Conservation (phyloP, 192 early-diverging fungal genomes). For the Rhizoclosmatium sp. region DNA sequence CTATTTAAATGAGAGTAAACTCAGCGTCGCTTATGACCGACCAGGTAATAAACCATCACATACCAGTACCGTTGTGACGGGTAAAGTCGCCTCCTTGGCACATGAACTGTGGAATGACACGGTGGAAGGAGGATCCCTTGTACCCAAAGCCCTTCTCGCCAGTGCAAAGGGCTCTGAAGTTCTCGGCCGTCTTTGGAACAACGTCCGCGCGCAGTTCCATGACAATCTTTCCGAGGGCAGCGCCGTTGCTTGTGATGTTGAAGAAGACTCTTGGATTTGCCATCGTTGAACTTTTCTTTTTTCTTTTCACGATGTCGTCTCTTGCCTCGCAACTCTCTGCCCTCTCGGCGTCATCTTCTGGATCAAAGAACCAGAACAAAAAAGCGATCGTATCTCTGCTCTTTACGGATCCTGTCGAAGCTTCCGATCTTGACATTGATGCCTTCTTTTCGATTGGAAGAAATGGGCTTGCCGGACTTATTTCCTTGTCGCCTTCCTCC, state of each 20-base stretch:
- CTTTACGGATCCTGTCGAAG: conserved; percentile 65
- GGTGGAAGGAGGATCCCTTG: conserved; percentile 81
- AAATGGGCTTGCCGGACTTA: conserved; percentile 80
- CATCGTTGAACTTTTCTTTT: not conserved
- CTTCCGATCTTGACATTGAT: conserved; percentile 88
- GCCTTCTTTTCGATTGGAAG: conserved; percentile 85
- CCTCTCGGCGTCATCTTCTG: not conserved
- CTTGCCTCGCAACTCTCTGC: conserved; percentile 5
- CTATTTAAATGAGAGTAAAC: not conserved
- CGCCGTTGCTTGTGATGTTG: conserved; percentile 65
- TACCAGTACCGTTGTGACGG: conserved; percentile 75
- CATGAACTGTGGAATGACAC: conserved; percentile 78
- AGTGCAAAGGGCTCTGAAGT: conserved; percentile 67
- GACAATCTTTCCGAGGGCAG: conserved; percentile 55
- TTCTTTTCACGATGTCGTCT: not conserved
- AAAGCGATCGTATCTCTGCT: conserved; percentile 9
- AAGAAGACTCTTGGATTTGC: conserved; percentile 70
- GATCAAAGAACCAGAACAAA: conserved; percentile 2
- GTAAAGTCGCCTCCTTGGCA: conserved; percentile 76
- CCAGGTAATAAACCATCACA: not conserved
- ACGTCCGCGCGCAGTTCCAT: conserved; percentile 60
- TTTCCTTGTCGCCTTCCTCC: conserved; percentile 53
- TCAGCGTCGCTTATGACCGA: not conserved
- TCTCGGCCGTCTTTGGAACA: conserved; percentile 86
- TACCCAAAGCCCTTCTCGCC: conserved; percentile 85